Conservation (phyloP, 495 filamentous ascomycete genomes). For the Cercophora newfieldiana region DNA sequence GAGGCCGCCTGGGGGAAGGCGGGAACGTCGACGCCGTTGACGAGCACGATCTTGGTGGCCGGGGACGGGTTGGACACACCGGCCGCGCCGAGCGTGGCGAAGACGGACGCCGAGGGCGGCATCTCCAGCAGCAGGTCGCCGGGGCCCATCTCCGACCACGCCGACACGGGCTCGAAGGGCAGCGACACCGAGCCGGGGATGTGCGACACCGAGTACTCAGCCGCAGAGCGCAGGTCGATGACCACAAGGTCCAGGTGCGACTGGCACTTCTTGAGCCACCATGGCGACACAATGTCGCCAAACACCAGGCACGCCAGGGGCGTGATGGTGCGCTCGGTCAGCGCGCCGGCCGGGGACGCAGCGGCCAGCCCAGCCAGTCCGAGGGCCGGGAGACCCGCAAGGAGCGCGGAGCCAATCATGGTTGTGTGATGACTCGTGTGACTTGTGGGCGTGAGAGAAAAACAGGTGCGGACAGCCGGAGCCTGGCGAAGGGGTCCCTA, state of each 20-base stretch:
- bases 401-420: conserved; percentile 12
- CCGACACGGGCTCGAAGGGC: conserved; percentile 28
- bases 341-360: not conserved
- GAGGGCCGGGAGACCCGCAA: conserved; percentile 2
- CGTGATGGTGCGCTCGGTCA: conserved; percentile 21
- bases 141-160: conserved; percentile 24
- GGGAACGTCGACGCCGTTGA: conserved; percentile 27
- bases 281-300: conserved; percentile 19
- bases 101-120: conserved; percentile 18
- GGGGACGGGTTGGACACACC: conserved; percentile 23
- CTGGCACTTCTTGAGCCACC: conserved; percentile 26
- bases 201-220: conserved; percentile 22
- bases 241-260: conserved; percentile 20
- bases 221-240: conserved; percentile 24
- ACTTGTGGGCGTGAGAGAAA: no score
- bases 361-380: not conserved
- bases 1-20: conserved; percentile 29
- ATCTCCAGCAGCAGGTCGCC: conserved; percentile 26
- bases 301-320: conserved; percentile 25
- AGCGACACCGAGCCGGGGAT: conserved; percentile 24
- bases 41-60: conserved; percentile 27
- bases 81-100: conserved; percentile 19
- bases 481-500: no score
- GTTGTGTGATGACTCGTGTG: not conserved
- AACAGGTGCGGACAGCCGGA: no score